These are phyloP conservation scores for Myxozyma geophila DNA, from an alignment of 805 yeast genomes.

Conservation along the genomic window DNA sequence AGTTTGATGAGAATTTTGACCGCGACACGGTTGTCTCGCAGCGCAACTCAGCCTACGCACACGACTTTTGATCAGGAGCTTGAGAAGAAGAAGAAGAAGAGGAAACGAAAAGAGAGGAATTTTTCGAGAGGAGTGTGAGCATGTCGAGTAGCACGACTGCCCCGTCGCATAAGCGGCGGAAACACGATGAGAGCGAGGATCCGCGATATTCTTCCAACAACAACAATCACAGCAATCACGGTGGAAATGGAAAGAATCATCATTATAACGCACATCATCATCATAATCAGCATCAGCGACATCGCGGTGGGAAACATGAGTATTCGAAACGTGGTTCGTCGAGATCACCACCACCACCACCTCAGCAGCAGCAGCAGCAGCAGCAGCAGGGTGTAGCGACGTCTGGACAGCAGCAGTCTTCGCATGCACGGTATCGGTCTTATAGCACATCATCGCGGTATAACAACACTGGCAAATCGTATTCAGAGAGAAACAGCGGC, in stretches of 20 bases:
- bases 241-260: too few species aligned
- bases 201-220: too few species aligned
- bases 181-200: background rate
- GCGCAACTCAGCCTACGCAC: background rate
- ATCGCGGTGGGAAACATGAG: conserved; percentile 4
- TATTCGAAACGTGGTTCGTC: conserved; percentile 3
- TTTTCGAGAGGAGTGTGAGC: background rate
- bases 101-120: background rate
- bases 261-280: too few species aligned
- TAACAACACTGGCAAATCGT: background rate
- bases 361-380: background rate
- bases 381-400: too few species aligned
- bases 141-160: conserved; percentile 1
- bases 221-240: too few species aligned
- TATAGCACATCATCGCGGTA: background rate
- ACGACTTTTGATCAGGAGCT: background rate
- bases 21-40: too few species aligned
- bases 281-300: too few species aligned
- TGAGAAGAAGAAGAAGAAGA: background rate
- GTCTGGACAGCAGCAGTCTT: background rate
- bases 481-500: background rate
- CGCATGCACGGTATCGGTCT: background rate
- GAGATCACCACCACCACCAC: background rate
- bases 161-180: conserved; percentile 5
- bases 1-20: too few species aligned